phyloP scores from a whole-genome alignment of 208 protist species.

The Leishmania tarentolae region DNA sequence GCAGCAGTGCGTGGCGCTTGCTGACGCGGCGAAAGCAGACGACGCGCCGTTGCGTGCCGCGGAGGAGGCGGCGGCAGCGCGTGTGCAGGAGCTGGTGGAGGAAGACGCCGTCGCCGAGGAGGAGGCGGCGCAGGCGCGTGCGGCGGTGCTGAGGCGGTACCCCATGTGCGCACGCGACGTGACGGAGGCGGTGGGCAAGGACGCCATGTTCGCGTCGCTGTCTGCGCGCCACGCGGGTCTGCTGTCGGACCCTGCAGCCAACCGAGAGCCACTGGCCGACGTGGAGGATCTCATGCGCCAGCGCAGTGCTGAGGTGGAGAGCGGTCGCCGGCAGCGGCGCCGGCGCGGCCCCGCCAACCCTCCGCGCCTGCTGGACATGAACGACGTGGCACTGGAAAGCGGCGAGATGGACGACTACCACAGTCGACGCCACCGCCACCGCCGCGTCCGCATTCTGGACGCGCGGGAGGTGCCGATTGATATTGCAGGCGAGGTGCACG shows the following conservation, averaged over 20 bases:
- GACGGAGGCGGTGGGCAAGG: constrained; percentile 42
- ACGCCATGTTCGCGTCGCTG: constrained; percentile 43
- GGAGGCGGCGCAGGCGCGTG: constrained; percentile 31
- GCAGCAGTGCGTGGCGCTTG: constrained; percentile 20
- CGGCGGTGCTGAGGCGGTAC: constrained; percentile 29
- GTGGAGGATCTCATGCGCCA: constrained; percentile 36
- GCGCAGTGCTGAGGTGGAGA: constrained; percentile 36
- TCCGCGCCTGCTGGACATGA: constrained; percentile 36
- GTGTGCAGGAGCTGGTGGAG: constrained; percentile 26
- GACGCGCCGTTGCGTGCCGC: constrained; percentile 14
- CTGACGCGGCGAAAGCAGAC: constrained; percentile 3
- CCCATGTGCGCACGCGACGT: constrained; percentile 56
- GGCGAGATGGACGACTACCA: constrained; percentile 32
- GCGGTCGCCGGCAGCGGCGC: constrained; percentile 27
- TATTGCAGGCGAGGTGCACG: constrained; percentile 27
- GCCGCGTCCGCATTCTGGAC: constrained; percentile 19
- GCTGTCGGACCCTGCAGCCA: constrained; percentile 27
- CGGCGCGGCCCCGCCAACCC: constrained; percentile 17
- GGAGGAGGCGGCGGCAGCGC: constrained; percentile 19
- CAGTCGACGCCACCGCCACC: constrained; percentile 31
- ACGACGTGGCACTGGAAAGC: constrained; percentile 36
- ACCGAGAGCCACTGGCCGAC: constrained; percentile 17
- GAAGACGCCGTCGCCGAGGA: constrained; percentile 35
- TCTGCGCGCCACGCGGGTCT: constrained; percentile 22
- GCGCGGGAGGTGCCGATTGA: constrained; percentile 19